phyloP scores from a whole-genome alignment of 768 basidiomycete genomes.

The Termitomyces titanicus region DNA sequence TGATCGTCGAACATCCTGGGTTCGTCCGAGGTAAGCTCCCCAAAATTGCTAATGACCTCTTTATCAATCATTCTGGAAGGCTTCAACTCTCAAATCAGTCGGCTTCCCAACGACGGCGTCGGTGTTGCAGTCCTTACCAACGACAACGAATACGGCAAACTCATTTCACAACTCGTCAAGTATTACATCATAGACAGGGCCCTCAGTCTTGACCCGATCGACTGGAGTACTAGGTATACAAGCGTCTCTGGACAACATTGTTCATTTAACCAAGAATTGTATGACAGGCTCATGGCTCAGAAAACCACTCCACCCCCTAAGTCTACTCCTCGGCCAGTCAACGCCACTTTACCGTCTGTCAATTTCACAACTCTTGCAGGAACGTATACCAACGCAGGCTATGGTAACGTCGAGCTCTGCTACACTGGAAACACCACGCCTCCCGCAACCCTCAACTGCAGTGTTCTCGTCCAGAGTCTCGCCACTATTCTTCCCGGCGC shows the following conservation, averaged over 20 bases:
- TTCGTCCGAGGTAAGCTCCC: too few species aligned
- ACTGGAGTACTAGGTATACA: too few species aligned
- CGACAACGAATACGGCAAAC: slow-evolving; percentile 19
- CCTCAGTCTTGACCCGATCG: too few species aligned
- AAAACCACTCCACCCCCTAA: too few species aligned
- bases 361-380: too few species aligned
- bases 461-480: not conserved
- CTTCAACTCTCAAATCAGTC: slow-evolving; percentile 12
- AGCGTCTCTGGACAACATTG: too few species aligned
- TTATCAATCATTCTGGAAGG: not conserved
- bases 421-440: not conserved
- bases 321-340: too few species aligned
- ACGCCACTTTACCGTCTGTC: slow-evolving; percentile 14
- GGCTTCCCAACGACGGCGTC: slow-evolving; percentile 13
- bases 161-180: too few species aligned
- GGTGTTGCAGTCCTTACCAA: slow-evolving; percentile 26
- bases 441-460: slow-evolving; percentile 1
- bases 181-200: too few species aligned
- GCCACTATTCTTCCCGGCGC: slow-evolving; percentile 18
- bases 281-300: too few species aligned
- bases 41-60: not conserved
- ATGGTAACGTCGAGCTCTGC: slow-evolving; percentile 22
- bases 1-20: slow-evolving; percentile 9
- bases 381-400: slow-evolving; percentile 19
- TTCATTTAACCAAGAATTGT: too few species aligned